A percentile compares a stretch with the other conserved stretches of the same genome.
Evolutionary conservation across 768 basidiomycete genomes (phyloP).

Genomic region (Leucocoprinus leucothites): DNA sequence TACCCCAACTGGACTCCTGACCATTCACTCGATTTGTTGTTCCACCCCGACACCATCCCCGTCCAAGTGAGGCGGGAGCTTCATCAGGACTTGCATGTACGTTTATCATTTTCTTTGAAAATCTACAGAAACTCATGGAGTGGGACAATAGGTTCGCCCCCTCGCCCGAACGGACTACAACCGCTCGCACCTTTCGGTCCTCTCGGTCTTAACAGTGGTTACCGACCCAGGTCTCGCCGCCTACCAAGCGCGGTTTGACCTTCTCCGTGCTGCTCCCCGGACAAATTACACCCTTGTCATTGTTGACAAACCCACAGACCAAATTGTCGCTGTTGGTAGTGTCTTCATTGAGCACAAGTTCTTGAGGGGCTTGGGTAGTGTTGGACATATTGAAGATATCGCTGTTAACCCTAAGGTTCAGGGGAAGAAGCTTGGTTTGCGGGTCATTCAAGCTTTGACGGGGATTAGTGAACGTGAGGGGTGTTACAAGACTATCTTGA

Average conservation of each 20-base stretch:
- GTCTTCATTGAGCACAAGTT: constrained; percentile 95
- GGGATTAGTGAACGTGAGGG: constrained; percentile 77
- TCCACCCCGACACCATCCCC: constrained; percentile 71
- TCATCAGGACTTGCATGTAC: constrained; percentile 65
- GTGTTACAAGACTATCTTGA: constrained; percentile 96
- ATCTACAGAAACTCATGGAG: not conserved
- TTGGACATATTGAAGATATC: constrained; percentile 98
- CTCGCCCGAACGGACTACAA: constrained; percentile 80
- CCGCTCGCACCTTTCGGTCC: constrained; percentile 81
- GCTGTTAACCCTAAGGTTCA: constrained; percentile 86
- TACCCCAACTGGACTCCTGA: constrained; percentile 30
- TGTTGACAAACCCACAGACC: constrained; percentile 67
- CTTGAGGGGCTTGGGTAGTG: constrained; percentile 76
- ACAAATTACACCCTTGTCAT: constrained; percentile 90
- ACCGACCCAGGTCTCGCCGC: constrained; percentile 59
- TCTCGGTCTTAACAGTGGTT: constrained; percentile 74
- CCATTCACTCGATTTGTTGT: constrained; percentile 70
- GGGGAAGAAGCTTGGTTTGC: constrained; percentile 88
- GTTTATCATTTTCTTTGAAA: constrained; percentile 17
- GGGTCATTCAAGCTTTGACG: constrained; percentile 84
- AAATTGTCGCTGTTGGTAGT: constrained; percentile 79
- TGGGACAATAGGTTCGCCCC: constrained; percentile 71
- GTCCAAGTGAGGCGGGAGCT: constrained; percentile 55
- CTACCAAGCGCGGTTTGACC: constrained; percentile 69
- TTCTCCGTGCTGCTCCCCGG: constrained; percentile 45